Conservation (phyloP, 1,284 basidiomycete genomes). For the Grifola frondosa region DNA sequence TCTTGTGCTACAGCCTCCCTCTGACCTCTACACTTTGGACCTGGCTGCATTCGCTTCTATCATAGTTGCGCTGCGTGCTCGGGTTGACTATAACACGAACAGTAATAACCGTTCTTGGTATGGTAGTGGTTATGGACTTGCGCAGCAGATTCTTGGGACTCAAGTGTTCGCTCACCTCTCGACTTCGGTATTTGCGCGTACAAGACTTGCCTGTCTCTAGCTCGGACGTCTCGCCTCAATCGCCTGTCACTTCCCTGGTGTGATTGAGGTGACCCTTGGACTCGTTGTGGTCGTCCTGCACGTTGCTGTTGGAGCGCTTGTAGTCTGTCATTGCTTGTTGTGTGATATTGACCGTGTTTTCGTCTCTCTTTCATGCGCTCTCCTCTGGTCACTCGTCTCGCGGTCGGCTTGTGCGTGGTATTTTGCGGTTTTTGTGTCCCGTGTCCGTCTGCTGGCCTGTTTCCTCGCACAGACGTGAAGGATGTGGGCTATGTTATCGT, state of each 20-base stretch:
- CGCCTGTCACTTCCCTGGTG: constrained; percentile 20
- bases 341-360: constrained; percentile 57
- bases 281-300: constrained; percentile 31
- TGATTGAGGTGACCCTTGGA: constrained; percentile 39
- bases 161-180: constrained; percentile 35
- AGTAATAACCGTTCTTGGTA: constrained; percentile 44
- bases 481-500: constrained; percentile 92
- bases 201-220: constrained; percentile 51
- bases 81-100: constrained; percentile 38
- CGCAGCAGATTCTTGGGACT: constrained; percentile 31
- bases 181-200: constrained; percentile 40
- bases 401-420: constrained; percentile 36
- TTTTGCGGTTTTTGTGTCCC: constrained; percentile 37
- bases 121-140: constrained; percentile 47
- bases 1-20: constrained; percentile 40
- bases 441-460: constrained; percentile 30
- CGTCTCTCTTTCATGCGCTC: constrained; percentile 26
- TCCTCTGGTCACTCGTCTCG: constrained; percentile 31
- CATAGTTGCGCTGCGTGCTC: constrained; percentile 19
- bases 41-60: constrained; percentile 32
- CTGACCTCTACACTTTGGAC: constrained; percentile 31
- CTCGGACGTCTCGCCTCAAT: constrained; percentile 46
- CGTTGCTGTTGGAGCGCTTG: constrained; percentile 57
- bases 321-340: constrained; percentile 34
- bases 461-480: constrained; percentile 77